Percentiles rank a stretch among this genome's conserved stretches.
Evolutionary conservation across 176 grass and related monocot genomes (phyloP).

Genomic region (Tillandsia fasciculata): DNA sequence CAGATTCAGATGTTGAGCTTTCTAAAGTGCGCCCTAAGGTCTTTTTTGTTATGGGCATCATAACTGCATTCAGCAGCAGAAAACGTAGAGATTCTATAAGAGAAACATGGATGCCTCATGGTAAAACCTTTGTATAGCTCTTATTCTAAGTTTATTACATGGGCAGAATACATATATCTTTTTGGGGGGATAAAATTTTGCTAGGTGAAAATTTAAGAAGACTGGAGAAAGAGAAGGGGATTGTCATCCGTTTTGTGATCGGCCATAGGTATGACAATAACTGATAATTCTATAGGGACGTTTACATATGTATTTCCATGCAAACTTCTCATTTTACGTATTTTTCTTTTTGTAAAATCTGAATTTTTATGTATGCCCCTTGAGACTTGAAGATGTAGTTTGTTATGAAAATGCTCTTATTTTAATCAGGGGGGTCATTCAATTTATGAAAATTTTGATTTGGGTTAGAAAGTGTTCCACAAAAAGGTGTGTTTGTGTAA

Average conservation of each 20-base stretch:
- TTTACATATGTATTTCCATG: too few relatives aligned
- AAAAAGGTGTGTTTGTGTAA: too few relatives aligned
- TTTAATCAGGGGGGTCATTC: too few relatives aligned
- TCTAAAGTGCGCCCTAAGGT: constrained; percentile 20
- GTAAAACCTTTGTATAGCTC: constrained; percentile 3
- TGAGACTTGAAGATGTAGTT: too few relatives aligned
- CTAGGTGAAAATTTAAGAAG: constrained; percentile 41
- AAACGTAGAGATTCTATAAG: constrained; percentile 46
- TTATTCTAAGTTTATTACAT: neutral
- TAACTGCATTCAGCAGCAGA: constrained; percentile 40
- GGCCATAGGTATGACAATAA: constrained; percentile 36
- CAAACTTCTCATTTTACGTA: too few relatives aligned
- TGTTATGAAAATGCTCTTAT: too few relatives aligned
- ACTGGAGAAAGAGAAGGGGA: constrained; percentile 49
- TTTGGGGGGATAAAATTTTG: neutral
- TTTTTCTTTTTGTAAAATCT: too few relatives aligned
- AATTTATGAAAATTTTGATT: too few relatives aligned
- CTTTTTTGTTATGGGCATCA: constrained; percentile 53
- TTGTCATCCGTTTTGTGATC: constrained; percentile 62
- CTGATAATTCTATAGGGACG: too few relatives aligned
- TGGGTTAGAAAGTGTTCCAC: too few relatives aligned
- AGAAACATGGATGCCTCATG: constrained; percentile 52
- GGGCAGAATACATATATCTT: neutral
- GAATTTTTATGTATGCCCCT: too few relatives aligned
- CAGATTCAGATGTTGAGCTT: constrained; percentile 17